Base-by-base conservation (phyloP, 805 yeast species). In the Ogataea pini region DNA sequence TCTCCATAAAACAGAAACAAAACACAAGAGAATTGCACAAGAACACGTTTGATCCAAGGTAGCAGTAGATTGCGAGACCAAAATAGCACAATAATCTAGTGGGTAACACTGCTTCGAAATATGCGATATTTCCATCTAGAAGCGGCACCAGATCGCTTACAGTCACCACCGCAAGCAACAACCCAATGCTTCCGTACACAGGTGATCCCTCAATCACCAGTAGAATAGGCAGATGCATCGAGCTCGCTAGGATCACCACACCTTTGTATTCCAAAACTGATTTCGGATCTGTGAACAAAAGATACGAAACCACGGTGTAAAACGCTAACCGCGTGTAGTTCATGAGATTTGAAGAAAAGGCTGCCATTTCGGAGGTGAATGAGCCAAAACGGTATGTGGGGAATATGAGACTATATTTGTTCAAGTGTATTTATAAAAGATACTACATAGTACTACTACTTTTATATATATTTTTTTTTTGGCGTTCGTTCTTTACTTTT, bases 21-120 rank as follows among this genome's bases (percentile, higher is more conserved):
- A 86, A 83, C 3, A 83, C 78, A 39, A 80, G 68, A 59, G 80
- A 82, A 65, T 85, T 85, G 59, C 85, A 80, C n/a, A 85, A 49
- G 19, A 68, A 62, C 17, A 74, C 71, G 37, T 69, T 63, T n/a
- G 67, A 67, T 47, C 75, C 73, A 36, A 76, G 45, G 58, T 80
- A 82, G 20, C 82, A 65, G 53, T 72, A 73, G 3, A 72, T 72
- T 7, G 79, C 81, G 31, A 83, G 54, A 0, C 62, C 56, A 55
- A 86, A 84, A 56, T 71, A 77, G 7, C 73, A 34, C 13, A 74
- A 54, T 46, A 85, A 64, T 61, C 91, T 73, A 5, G 76, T 55
- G 8, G 90, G 89, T 2, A 83, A 79, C 9, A 82, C 61, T 0
- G 83, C 71, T 54, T 82, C 84, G 58, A 85, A 85, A 63, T 78